These are phyloP conservation scores for Dalbergia cultrata DNA, from an alignment of 306 rosid genomes.

Conservation along the genomic window DNA sequence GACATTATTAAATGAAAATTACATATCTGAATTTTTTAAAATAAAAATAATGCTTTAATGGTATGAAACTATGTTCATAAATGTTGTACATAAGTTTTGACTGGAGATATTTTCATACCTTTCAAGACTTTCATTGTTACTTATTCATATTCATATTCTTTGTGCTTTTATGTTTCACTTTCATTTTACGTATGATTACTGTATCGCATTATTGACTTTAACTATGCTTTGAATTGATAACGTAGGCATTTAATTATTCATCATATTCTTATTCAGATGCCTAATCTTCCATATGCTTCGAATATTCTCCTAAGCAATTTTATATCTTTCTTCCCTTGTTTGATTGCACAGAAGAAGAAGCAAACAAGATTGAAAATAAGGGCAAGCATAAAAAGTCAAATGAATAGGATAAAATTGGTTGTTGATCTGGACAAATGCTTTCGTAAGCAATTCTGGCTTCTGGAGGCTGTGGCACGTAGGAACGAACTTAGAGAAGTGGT, in stretches of 20 bases:
- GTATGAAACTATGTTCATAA: not conserved
- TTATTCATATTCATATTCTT: not conserved
- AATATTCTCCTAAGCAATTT: constrained; percentile 40
- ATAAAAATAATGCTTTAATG: not conserved
- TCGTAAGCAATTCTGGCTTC: constrained; percentile 43
- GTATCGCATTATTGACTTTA: not conserved
- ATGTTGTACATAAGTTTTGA: not conserved
- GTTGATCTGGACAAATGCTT: constrained; percentile 40
- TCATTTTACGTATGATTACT: not conserved
- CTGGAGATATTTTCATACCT: not conserved
- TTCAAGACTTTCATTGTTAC: not conserved
- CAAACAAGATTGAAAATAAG: constrained; percentile 22
- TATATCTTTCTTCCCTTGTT: constrained; percentile 15
- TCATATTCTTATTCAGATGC: constrained; percentile 29
- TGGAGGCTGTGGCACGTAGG: constrained; percentile 14
- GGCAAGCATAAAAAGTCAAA: constrained; percentile 2
- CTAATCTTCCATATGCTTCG: constrained; percentile 28
- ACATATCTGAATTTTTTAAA: not conserved
- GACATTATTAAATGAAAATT: constrained; percentile 32
- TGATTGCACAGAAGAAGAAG: constrained; percentile 16
- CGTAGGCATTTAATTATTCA: not conserved
- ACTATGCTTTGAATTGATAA: not conserved
- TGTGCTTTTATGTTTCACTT: too few species aligned
- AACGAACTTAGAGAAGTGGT: constrained; percentile 11
- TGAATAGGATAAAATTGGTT: constrained; percentile 1